Percentiles rank a stretch among this genome's conserved stretches.
Evolutionary conservation across 768 basidiomycete species (phyloP).

Genomic region (Suillus americanus): DNA sequence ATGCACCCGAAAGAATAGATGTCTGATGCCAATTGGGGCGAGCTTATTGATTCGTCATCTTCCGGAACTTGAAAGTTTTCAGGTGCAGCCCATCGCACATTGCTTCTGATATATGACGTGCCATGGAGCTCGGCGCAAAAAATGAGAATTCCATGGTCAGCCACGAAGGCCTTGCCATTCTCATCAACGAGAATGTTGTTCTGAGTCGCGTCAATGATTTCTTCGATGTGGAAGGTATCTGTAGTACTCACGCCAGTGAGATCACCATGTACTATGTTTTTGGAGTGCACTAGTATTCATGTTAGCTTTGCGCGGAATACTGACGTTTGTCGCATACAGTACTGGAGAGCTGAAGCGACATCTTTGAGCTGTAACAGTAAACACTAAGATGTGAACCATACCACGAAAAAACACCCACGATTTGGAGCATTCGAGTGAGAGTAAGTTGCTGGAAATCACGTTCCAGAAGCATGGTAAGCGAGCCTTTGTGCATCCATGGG

Average conservation of each 20-base stretch:
- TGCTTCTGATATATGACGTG: constrained; percentile 17
- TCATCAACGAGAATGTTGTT: constrained; percentile 6
- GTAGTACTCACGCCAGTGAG: constrained; percentile 26
- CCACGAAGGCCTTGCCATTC: neutral
- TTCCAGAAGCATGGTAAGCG: constrained; percentile 12
- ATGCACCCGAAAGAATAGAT: constrained; percentile 38
- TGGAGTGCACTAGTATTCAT: neutral
- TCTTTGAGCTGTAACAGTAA: constrained; percentile 1
- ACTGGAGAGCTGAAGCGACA: constrained; percentile 4
- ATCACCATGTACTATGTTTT: constrained; percentile 32
- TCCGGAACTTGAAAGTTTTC: constrained; percentile 8
- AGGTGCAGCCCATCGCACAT: constrained; percentile 11
- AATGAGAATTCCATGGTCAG: constrained; percentile 45
- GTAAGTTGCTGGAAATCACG: constrained; percentile 6
- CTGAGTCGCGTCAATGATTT: neutral
- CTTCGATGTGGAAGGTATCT: neutral
- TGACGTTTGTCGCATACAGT: neutral
- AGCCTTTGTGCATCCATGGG: constrained; percentile 19
- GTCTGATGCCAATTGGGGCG: constrained; percentile 14
- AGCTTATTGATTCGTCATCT: neutral
- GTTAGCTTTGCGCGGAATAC: neutral
- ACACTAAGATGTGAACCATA: too few species aligned
- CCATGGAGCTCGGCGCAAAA: constrained; percentile 36
- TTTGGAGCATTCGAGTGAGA: constrained; percentile 15
- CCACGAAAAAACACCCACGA: constrained; percentile 8